phyloP scores from a whole-genome alignment of 2,329 filamentous ascomycete species.

The Periconia sp. region DNA sequence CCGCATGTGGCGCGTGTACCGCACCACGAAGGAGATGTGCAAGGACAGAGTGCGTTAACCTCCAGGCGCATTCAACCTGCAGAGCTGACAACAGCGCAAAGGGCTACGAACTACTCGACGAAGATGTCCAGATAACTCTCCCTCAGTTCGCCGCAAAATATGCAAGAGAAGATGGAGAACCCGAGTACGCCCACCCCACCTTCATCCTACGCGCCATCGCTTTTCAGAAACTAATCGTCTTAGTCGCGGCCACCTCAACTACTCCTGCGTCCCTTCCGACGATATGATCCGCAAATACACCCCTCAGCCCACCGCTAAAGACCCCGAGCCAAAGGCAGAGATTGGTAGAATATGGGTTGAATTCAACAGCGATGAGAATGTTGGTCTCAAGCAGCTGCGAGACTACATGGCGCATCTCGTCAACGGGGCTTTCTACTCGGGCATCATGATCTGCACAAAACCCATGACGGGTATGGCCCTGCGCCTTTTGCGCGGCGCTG shows the following conservation, averaged over 20 bases:
- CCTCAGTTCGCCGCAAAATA: constrained; percentile 80
- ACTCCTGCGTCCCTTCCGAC: constrained; percentile 83
- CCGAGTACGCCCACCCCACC: constrained; percentile 66
- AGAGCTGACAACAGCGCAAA: constrained; percentile 49
- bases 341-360: constrained; percentile 93
- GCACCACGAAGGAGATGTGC: constrained; percentile 95
- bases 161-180: constrained; percentile 72
- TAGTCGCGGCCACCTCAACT: constrained; percentile 84
- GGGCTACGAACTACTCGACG: constrained; percentile 92
- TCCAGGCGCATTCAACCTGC: constrained; percentile 20
- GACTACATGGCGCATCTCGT: constrained; percentile 83
- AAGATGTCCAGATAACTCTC: constrained; percentile 85
- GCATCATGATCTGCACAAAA: constrained; percentile 86
- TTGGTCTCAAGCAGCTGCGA: constrained; percentile 93
- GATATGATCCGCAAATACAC: constrained; percentile 87
- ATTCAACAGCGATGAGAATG: constrained; percentile 79
- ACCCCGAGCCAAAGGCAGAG: constrained; percentile 73
- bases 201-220: constrained; percentile 5
- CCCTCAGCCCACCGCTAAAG: constrained; percentile 69
- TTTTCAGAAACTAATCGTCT: constrained; percentile 12
- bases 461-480: constrained; percentile 80
- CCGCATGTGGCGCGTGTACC: constrained; percentile 91
- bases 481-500: constrained; percentile 39
- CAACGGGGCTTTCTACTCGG: constrained; percentile 82
- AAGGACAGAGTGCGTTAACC: constrained; percentile 74